Evolutionary conservation across 306 rosid genomes (phyloP), one percentile per base, ranked within the genome.

Genomic region (Cajanus cajan): DNA sequence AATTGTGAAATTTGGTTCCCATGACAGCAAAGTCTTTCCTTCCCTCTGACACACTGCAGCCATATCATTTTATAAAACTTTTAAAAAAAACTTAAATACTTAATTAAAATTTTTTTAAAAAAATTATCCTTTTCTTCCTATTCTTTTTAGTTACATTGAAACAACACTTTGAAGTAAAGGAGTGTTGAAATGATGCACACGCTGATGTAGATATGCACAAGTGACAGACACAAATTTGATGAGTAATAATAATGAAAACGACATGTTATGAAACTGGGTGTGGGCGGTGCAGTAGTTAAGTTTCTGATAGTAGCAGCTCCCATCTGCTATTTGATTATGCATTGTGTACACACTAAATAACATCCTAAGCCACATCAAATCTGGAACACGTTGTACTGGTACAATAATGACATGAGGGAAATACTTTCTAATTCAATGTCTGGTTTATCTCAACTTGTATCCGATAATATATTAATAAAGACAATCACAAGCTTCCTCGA

Each of bases 401-500:
- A 58, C 70, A 66, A 78, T 55, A 16, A 78, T 21, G 77, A 34
- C 6, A 18, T 31, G 5, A 72, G 21, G 16, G 36, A 72, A 62
- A 24, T 48, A 15, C 3, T 7, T 0, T 28, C 70, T 18, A 44
- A 68, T 68, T 68, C 45, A 24, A 0, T 51, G 45, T 61, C 78
- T 16, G 13, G 24, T 67, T 22, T 51, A 77, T 63, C 73, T 31
- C 40, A 40, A 65, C 50, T 41, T 62, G 55, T 64, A 45, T 48
- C 36, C 39, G 0, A 48, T 63, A 43, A 24, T 78, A 18, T 40
- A 39, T 54, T 14, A 22, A 18, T 33, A 44, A 31, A 58, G 21
- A 65, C 22, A 55, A 66, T 44, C 55, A 74, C 44, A 72, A 72
- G 7, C 68, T 63, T 63, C 65, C 61, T 50, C 28, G n/a, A n/a